phyloP scores from a whole-genome alignment of 495 filamentous ascomycete genomes.

The Tuber microsphaerosporum region DNA sequence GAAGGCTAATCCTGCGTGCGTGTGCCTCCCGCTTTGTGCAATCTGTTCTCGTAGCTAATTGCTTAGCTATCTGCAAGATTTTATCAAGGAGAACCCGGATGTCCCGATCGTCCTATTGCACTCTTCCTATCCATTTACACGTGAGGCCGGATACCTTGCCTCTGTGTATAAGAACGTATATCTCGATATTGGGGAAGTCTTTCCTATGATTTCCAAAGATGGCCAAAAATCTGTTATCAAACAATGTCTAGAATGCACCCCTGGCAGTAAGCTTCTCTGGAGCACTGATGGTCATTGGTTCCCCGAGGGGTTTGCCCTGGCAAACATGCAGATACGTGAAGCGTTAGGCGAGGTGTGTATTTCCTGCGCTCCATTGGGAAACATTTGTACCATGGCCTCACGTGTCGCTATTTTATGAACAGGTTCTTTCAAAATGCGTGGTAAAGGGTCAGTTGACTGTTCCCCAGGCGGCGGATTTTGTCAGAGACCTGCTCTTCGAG shows the following conservation, averaged over 20 bases:
- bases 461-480: constrained; percentile 50
- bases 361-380: background rate
- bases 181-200: constrained; percentile 79
- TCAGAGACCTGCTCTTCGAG: constrained; percentile 58
- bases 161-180: constrained; percentile 75
- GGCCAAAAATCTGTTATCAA: constrained; percentile 68
- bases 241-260: constrained; percentile 69
- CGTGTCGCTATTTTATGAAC: constrained; percentile 11
- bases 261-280: constrained; percentile 71
- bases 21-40: background rate
- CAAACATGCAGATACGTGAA: constrained; percentile 69
- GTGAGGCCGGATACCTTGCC: constrained; percentile 74
- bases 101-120: constrained; percentile 76
- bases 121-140: constrained; percentile 76
- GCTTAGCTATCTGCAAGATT: constrained; percentile 55
- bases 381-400: background rate
- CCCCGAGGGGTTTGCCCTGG: constrained; percentile 75
- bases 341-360: constrained; percentile 47
- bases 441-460: constrained; percentile 49
- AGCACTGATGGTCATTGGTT: constrained; percentile 79
- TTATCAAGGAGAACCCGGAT: constrained; percentile 61
- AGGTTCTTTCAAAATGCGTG: constrained; percentile 59
- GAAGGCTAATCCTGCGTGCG: constrained; percentile 60
- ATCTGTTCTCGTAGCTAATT: constrained; percentile 9
- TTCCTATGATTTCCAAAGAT: constrained; percentile 71